Evolutionary conservation across 2,329 filamentous ascomycete species (phyloP), one percentile per base, ranked within the genome.

Genomic region (Stylonectria norvegica): DNA sequence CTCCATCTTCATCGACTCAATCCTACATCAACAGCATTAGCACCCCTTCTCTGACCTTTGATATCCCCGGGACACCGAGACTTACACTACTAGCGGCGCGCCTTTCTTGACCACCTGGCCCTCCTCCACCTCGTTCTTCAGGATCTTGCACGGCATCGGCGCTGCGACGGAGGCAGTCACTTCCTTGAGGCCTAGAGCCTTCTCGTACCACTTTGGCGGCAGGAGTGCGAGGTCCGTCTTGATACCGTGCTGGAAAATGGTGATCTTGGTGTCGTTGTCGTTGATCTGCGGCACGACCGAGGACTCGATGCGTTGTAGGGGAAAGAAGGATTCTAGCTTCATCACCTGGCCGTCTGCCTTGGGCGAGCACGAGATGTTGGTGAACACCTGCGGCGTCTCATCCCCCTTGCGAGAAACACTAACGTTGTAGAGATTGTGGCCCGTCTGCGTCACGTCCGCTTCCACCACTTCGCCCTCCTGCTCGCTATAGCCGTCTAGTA

Each of bases 101-200:
- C 91, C 90, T 69, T 91, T 94, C 60, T 82, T 81, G 12, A 98
- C 93, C 33, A 66, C 68, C 49, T 95, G 81, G 0, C 93, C 93
- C 53, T 89, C 89, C 19, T 75, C 68, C 0, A 96, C 89, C 64
- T 95, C 87, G 34, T 96, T 93, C 50, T 88, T 81, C 47, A 98
- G 69, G 18, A 98, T 85, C 69, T 97, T 97, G 68, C 93, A 97
- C 2, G 93, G 93, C 93, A 98, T 98, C 0, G 93, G 93, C 16
- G 93, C 89, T 17, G 87, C 75, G 2, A 97, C 89, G 38, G 85
- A 93, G 44, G 91, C 90, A 5, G 82, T 75, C 1, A 78, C 76
- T 58, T 95, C 88, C 62, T 88, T 90, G 47, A 86, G 69, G 0
- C 91, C 90, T 6, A 96, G 72, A 0, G 89, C 89, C 66, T 94